These are phyloP conservation scores for Penicillium ochrochloron DNA, from an alignment of 495 filamentous ascomycete species.

Conservation along the genomic window DNA sequence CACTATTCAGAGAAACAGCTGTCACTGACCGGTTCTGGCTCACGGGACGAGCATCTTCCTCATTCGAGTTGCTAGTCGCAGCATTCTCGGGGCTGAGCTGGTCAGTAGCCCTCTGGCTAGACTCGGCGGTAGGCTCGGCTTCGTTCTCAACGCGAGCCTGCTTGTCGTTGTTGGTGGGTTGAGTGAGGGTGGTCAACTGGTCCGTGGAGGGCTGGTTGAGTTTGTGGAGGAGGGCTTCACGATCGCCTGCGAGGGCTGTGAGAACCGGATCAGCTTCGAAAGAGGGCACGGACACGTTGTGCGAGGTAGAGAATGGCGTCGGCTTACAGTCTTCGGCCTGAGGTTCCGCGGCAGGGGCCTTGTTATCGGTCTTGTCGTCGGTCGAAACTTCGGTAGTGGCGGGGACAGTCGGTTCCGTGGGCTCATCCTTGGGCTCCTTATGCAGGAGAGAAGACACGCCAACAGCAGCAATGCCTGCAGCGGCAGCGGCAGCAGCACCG, in stretches of 20 bases:
- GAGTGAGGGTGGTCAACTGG: slow-evolving; percentile 25
- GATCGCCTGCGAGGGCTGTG: slow-evolving; percentile 44
- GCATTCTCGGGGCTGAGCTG: slow-evolving; percentile 10
- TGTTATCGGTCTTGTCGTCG: slow-evolving; percentile 27
- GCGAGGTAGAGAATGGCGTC: slow-evolving; percentile 21
- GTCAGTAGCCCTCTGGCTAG: slow-evolving; percentile 21
- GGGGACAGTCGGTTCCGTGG: slow-evolving; percentile 12
- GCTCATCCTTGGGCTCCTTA: slow-evolving; percentile 23
- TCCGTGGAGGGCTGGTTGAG: slow-evolving; percentile 42
- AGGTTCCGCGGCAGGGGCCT: slow-evolving; percentile 18
- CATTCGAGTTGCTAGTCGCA: slow-evolving; percentile 31
- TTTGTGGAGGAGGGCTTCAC: slow-evolving; percentile 43
- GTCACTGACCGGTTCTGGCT: slow-evolving; percentile 53
- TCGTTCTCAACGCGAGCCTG: slow-evolving; percentile 22
- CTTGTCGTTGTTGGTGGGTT: slow-evolving; percentile 19
- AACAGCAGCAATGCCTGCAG: slow-evolving; percentile 27
- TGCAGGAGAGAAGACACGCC: slow-evolving; percentile 29
- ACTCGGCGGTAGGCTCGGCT: slow-evolving; percentile 23
- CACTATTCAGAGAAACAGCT: slow-evolving; percentile 49
- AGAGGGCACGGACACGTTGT: slow-evolving; percentile 29
- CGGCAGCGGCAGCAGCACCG: slow-evolving; percentile 33
- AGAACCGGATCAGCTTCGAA: slow-evolving; percentile 46
- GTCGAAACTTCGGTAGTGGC: slow-evolving; percentile 9
- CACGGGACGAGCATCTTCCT: slow-evolving; percentile 43
- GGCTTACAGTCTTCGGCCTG: slow-evolving; percentile 39